A percentile compares a stretch with the other conserved stretches of the same genome.
Conservation (phyloP, 345 rosid genomes). For the Mallotus nudiflorus region DNA sequence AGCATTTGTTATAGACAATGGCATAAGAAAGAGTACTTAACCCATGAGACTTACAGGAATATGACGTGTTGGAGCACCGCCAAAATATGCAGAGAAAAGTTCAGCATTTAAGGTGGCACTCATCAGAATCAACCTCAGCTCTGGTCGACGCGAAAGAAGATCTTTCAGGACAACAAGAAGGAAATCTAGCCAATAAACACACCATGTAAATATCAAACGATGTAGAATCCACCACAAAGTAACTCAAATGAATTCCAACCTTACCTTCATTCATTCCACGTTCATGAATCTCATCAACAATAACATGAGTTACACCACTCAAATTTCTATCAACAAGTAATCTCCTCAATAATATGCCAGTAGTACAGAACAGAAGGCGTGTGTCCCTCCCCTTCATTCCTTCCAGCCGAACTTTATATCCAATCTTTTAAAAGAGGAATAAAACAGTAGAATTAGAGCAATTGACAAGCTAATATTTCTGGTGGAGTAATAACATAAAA, state of each 20-base stretch:
- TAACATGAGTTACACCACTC: slow-evolving; percentile 94
- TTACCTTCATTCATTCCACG: slow-evolving; percentile 99
- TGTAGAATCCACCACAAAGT: not conserved
- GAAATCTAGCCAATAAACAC: slow-evolving; percentile 58
- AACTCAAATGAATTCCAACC: slow-evolving; percentile 19
- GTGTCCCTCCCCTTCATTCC: slow-evolving; percentile 96
- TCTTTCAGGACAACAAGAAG: slow-evolving; percentile 94
- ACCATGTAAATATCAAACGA: slow-evolving; percentile 25
- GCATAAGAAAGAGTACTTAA: slow-evolving; percentile 9
- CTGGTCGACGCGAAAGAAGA: slow-evolving; percentile 91
- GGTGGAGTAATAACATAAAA: slow-evolving; percentile 14
- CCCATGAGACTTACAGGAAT: slow-evolving; percentile 69
- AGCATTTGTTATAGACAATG: not conserved
- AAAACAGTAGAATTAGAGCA: slow-evolving; percentile 18
- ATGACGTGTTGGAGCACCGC: slow-evolving; percentile 85
- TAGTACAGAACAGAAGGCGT: slow-evolving; percentile 92
- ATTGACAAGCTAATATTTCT: slow-evolving; percentile 6
- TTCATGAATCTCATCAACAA: slow-evolving; percentile 98
- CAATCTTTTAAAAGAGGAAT: slow-evolving; percentile 61
- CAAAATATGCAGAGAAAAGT: slow-evolving; percentile 88
- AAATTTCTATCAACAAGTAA: slow-evolving; percentile 83
- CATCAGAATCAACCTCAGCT: slow-evolving; percentile 89
- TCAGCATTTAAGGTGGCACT: slow-evolving; percentile 98
- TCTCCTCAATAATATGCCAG: slow-evolving; percentile 91
- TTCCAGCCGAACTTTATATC: slow-evolving; percentile 94